Conservation (phyloP, 2,329 filamentous ascomycete species). For the Penicillium crustosum region DNA sequence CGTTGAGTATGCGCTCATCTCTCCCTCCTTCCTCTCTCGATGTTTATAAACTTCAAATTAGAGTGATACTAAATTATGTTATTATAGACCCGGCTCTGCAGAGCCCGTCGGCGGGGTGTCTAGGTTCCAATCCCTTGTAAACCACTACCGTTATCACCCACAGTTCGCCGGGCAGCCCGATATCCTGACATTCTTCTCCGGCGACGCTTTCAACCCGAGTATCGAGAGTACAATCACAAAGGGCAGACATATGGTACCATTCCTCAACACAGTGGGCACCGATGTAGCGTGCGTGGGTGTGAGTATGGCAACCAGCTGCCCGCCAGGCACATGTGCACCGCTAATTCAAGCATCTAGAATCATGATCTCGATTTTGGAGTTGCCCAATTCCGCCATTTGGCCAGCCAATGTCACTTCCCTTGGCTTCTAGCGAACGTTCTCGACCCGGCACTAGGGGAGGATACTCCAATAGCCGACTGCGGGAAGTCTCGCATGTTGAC, state of each 20-base stretch:
- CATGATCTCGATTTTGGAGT: conserved; percentile 93
- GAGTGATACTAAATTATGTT: conserved; percentile 1
- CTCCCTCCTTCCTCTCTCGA: neutral
- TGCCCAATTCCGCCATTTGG: conserved; percentile 71
- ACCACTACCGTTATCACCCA: conserved; percentile 67
- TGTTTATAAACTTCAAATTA: neutral
- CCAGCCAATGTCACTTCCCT: conserved; percentile 75
- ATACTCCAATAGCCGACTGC: conserved; percentile 73
- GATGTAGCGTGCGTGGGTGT: conserved; percentile 80
- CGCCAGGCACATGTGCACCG: conserved; percentile 6
- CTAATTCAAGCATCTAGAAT: conserved; percentile 56
- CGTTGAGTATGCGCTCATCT: conserved; percentile 57
- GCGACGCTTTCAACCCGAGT: conserved; percentile 89
- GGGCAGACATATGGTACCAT: conserved; percentile 83
- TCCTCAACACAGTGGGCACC: conserved; percentile 75
- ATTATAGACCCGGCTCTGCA: conserved; percentile 59
- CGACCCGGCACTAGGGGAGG: conserved; percentile 75
- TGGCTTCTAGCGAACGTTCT: conserved; percentile 89
- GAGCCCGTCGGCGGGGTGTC: conserved; percentile 81
- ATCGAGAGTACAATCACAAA: conserved; percentile 88
- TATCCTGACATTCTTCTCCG: conserved; percentile 79
- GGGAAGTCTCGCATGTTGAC: conserved; percentile 74
- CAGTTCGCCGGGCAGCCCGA: conserved; percentile 63
- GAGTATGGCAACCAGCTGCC: conserved; percentile 38
- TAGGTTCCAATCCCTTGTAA: conserved; percentile 75